phyloP scores from a whole-genome alignment of 768 basidiomycete genomes.

The Hydnum rufescens region DNA sequence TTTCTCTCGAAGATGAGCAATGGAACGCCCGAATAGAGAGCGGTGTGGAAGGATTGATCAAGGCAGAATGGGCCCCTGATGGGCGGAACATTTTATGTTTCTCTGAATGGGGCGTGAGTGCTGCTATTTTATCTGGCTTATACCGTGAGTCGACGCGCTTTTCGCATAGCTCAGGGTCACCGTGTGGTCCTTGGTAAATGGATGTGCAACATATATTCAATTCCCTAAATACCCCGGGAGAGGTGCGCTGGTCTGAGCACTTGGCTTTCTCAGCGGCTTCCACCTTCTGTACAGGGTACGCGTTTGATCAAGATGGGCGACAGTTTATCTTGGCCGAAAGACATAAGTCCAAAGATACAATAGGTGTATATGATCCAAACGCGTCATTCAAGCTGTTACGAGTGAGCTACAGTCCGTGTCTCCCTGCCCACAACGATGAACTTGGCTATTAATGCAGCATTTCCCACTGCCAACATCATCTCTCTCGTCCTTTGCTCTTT shows the following conservation, averaged over 20 bases:
- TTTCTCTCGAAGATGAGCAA: slow-evolving; percentile 58
- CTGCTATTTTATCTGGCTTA: neutral
- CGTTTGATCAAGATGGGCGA: slow-evolving; percentile 59
- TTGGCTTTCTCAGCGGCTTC: neutral
- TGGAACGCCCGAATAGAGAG: slow-evolving; percentile 64
- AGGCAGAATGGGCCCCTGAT: slow-evolving; percentile 80
- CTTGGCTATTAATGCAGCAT: slow-evolving; percentile 31
- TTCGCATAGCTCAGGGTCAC: slow-evolving; percentile 54
- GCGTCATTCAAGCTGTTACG: slow-evolving; percentile 53
- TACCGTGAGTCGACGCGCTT: slow-evolving; percentile 4
- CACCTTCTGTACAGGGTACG: slow-evolving; percentile 31
- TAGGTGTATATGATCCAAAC: slow-evolving; percentile 63
- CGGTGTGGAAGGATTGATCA: slow-evolving; percentile 67
- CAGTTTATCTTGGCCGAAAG: slow-evolving; percentile 77
- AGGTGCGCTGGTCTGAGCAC: slow-evolving; percentile 27
- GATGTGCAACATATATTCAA: slow-evolving; percentile 64
- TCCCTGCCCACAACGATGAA: neutral
- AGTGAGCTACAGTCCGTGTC: slow-evolving; percentile 21
- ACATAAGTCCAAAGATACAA: slow-evolving; percentile 73
- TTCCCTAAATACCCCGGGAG: slow-evolving; percentile 64
- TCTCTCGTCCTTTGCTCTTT: slow-evolving; percentile 49
- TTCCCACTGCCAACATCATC: slow-evolving; percentile 62
- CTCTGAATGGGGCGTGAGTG: slow-evolving; percentile 81
- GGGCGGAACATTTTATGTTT: slow-evolving; percentile 72
- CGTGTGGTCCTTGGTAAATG: slow-evolving; percentile 64